Evolutionary conservation across 164 flowering plant species (phyloP), one percentile per base, ranked within the genome.

Genomic region (Umbellularia californica): DNA sequence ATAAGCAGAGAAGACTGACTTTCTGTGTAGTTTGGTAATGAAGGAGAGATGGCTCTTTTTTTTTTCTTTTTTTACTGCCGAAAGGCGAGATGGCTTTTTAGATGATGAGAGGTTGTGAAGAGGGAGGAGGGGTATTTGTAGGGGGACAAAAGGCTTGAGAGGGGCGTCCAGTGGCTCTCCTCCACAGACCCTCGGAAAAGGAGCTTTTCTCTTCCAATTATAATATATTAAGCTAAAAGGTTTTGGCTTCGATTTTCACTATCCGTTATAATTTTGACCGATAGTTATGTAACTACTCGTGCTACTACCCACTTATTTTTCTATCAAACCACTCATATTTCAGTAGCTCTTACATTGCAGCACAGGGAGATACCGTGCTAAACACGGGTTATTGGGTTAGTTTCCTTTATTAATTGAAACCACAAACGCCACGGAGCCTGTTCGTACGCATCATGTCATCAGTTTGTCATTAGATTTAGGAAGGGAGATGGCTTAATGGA

Each of bases 121-220:
- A 7, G 22, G 69, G 25, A 3, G 65, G n/a, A 27, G 78, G 58
- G 79, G 84, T 82, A 84, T 84, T 85, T 88, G 75, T 83, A 84
- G 88, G 77, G 78, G 25, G 74, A 64, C 25, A 68, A 85, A 85
- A 78, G 80, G 33, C 63, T 52, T 50, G 23, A 62, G 79, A 30
- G 80, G 84, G 76, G 72, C 83, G 65, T 75, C 81, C 81, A 80
- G 30, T 84, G 88, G 83, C 58, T 80, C 74, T 35, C 77, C 28
- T 15, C 33, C 35, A 1, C 69, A 17, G 28, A 5, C 7, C 20
- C 3, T 28, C 3, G 20, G 33, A 30, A 30, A 66, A 30, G 69
- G 15, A 3, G 20, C 20, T 27, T 66, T 66, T 28, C 30, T 66
- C 22, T 66, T 66, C 33, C 1, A 13, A 9, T 25, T 25, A 25